Evolutionary conservation across 192 early-diverging fungal species (phyloP), one percentile per base, ranked within the genome.

Genomic region (Dissophora ornata): DNA sequence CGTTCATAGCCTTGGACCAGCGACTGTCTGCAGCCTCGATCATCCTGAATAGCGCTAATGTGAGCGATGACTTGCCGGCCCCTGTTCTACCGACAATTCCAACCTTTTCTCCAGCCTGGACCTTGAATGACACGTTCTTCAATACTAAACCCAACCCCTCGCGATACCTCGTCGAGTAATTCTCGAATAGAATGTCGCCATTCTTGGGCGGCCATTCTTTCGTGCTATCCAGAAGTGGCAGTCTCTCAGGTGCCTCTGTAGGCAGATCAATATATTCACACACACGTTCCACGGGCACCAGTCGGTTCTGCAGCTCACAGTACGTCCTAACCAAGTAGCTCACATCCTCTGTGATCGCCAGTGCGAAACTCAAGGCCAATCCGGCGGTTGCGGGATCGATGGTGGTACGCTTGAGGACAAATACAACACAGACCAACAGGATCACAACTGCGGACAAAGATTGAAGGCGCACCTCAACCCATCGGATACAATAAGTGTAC

Each of bases 211-310:
- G 96, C 96, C 96, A 97, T 55, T 25, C 18, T 62, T 19, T 0
- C 85, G 90, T 18, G 70, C 71, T 24, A 70, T 66, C 54, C 69
- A 73, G 56, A 67, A 80, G 25, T 71, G 82, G 42, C 86, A 86
- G 16, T 85, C 75, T 38, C 16, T 91, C 90, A 12, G 92, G 89
- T n/a, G 94, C 95, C 73, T 97, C 96, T 16, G 87, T 83, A 1
- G 84, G 83, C 36, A 96, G 75, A 12, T 95, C 90, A 62, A 86
- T 87, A 62, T 96, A 97, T 73, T 96, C 91, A 30, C 82, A 71
- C 18, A 95, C 69, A 3, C 96, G 88, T 79, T 97, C 96, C n/a
- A 95, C 91, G 0, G 87, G 73, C 41, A 92, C 94, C 78, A 95
- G 81, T 62, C 66, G 82, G 81, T 94, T 87, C 71, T 94, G 93